Evolutionary conservation across 2,329 filamentous ascomycete species (phyloP).

Genomic region (Leptographium procerum): DNA sequence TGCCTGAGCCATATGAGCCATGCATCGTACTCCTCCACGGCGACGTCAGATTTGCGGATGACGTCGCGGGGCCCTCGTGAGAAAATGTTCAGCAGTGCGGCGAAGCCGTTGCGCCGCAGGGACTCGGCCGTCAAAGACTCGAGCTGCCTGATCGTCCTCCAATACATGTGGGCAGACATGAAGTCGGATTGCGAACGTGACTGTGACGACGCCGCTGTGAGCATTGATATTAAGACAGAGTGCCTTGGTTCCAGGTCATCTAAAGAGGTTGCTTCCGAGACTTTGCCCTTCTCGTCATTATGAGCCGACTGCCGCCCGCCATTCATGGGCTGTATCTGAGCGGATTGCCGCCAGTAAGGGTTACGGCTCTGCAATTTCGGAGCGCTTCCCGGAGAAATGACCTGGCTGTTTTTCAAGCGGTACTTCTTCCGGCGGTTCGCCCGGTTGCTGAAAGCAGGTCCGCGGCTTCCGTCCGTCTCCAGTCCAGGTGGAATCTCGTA

Average conservation of each 20-base stretch:
- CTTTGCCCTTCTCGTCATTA: background rate
- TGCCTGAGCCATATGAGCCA: constrained; percentile 79
- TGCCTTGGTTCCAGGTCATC: constrained; percentile 33
- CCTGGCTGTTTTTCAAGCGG: constrained; percentile 49
- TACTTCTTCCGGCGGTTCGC: constrained; percentile 51
- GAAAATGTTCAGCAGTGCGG: constrained; percentile 63
- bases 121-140: constrained; percentile 49
- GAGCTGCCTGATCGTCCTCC: constrained; percentile 68
- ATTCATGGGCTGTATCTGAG: background rate
- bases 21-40: constrained; percentile 67
- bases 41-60: constrained; percentile 56
- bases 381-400: constrained; percentile 26
- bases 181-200: constrained; percentile 74
- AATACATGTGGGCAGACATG: constrained; percentile 73
- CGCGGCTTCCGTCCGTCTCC: constrained; percentile 45
- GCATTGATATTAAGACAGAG: constrained; percentile 50
- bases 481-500: constrained; percentile 65
- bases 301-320: background rate
- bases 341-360: constrained; percentile 20
- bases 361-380: constrained; percentile 37
- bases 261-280: background rate
- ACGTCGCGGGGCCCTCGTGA: constrained; percentile 59
- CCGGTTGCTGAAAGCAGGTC: constrained; percentile 57
- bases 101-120: constrained; percentile 56
- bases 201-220: constrained; percentile 64